These are phyloP conservation scores for Diaporthe citriasiana DNA, from an alignment of 2,329 filamentous ascomycete species.

Conservation along the genomic window DNA sequence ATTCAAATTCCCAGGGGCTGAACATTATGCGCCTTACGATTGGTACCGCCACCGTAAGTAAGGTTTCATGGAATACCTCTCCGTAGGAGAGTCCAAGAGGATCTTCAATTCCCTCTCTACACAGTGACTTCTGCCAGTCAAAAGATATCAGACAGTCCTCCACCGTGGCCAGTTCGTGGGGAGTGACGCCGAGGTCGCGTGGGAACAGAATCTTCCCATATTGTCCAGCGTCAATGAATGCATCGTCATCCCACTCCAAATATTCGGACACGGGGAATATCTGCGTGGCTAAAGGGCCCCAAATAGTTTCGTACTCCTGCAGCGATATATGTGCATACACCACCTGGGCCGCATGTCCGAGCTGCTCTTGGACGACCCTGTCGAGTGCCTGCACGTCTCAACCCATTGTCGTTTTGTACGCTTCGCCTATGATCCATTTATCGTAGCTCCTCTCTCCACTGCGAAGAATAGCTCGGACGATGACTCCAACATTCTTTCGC, in stretches of 20 bases:
- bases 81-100: background rate
- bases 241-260: background rate
- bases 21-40: background rate
- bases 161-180: background rate
- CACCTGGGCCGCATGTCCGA: background rate
- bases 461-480: slow-evolving; percentile 13
- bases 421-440: slow-evolving; percentile 2
- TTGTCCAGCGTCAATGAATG: background rate
- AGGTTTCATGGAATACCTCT: background rate
- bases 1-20: background rate
- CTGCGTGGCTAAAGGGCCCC: background rate
- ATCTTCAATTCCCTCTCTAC: background rate
- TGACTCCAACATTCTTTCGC: background rate
- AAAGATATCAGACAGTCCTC: slow-evolving; percentile 5
- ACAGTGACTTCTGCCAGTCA: background rate
- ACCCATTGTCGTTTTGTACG: background rate
- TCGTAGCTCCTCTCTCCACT: background rate
- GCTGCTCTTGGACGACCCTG: background rate
- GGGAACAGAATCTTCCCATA: background rate
- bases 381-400: background rate
- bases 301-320: background rate
- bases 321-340: background rate
- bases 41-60: background rate
- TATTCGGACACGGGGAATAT: background rate
- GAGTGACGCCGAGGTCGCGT: background rate